Evolutionary conservation across 2,329 filamentous ascomycete genomes (phyloP).

Genomic region (Aspergillus transmontanensis): DNA sequence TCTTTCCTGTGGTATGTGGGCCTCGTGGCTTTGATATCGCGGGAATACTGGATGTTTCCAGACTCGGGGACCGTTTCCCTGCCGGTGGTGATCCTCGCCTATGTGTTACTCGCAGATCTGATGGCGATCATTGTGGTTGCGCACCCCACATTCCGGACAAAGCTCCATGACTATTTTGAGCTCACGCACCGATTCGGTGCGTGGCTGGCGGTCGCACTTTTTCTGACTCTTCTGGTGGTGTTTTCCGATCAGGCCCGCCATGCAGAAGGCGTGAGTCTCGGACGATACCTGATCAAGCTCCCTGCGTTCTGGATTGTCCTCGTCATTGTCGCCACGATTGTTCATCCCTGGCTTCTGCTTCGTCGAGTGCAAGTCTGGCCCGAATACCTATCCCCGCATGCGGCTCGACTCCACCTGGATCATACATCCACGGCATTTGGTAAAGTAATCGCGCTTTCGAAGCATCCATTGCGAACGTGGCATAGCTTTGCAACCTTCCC

Average conservation of each 20-base stretch:
- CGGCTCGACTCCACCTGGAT: constrained; percentile 26
- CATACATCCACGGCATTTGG: constrained; percentile 22
- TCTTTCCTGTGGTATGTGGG: constrained; percentile 46
- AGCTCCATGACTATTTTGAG: constrained; percentile 41
- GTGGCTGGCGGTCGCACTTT: constrained; percentile 30
- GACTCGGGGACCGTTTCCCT: constrained; percentile 11
- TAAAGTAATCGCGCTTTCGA: constrained; percentile 19
- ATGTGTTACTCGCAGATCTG: constrained; percentile 1
- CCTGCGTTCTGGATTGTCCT: constrained; percentile 27
- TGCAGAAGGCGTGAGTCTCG: neutral
- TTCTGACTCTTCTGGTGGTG: constrained; percentile 17
- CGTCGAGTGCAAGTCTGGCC: constrained; percentile 22
- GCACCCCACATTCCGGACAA: constrained; percentile 27
- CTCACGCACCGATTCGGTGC: constrained; percentile 40
- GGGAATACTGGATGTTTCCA: constrained; percentile 9
- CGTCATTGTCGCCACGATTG: constrained; percentile 23
- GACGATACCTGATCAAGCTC: neutral
- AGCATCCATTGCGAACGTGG: constrained; percentile 25
- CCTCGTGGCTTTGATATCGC: constrained; percentile 7
- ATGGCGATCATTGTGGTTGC: constrained; percentile 13
- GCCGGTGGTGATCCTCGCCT: constrained; percentile 31
- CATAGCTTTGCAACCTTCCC: constrained; percentile 28
- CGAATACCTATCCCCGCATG: constrained; percentile 26
- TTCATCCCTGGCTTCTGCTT: constrained; percentile 25
- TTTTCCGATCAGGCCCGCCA: constrained; percentile 11